Evolutionary conservation across 305 asterid genomes (phyloP).

Genomic region (Fraxinus velutina): DNA sequence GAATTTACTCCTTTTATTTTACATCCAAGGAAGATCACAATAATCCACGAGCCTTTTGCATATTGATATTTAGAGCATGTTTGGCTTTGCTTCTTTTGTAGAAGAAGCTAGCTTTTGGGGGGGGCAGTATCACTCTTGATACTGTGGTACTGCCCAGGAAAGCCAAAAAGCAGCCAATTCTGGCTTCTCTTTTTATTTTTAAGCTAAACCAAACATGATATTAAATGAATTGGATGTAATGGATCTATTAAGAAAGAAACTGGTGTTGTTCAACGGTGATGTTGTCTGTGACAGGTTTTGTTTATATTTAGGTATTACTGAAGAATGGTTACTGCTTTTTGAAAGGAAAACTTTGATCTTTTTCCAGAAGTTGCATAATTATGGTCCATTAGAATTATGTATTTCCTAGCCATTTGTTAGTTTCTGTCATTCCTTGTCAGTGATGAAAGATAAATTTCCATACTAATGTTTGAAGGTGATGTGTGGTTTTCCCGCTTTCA

Average conservation of each 20-base stretch:
- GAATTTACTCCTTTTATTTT: too few species aligned
- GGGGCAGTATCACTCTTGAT: neutral
- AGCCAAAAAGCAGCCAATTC: neutral
- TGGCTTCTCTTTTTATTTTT: neutral
- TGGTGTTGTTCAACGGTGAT: neutral
- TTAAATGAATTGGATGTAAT: neutral
- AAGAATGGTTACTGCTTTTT: neutral
- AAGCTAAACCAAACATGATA: neutral
- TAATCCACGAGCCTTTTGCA: neutral
- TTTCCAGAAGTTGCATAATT: neutral
- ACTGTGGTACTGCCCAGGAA: neutral
- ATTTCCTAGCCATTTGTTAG: neutral
- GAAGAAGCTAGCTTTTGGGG: neutral
- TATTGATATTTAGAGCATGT: neutral
- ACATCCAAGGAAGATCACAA: neutral
- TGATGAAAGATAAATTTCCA: neutral
- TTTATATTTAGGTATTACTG: neutral
- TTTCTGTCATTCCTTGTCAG: neutral
- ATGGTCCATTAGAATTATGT: neutral
- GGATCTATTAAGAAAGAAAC: neutral
- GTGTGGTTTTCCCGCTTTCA: conserved; percentile 8
- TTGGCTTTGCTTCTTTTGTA: neutral
- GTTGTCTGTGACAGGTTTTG: neutral
- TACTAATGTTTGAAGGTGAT: neutral
- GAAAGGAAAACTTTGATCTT: neutral